A percentile compares a stretch with the other conserved stretches of the same genome.
Evolutionary conservation across 495 filamentous ascomycete species (phyloP).

Genomic region (Lasiosphaeria ovina): DNA sequence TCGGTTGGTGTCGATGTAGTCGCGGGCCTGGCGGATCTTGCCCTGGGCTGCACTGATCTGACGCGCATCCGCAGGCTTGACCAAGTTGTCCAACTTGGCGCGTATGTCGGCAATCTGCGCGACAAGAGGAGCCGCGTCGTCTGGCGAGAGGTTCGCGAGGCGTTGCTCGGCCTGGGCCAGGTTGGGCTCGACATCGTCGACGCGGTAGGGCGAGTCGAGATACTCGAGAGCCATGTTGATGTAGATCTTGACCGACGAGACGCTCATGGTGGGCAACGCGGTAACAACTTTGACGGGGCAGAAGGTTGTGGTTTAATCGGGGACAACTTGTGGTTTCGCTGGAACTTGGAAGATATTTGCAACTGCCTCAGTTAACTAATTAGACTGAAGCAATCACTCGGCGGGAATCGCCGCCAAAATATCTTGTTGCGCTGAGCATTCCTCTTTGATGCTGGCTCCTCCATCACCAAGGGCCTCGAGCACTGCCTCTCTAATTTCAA

Average conservation of each 20-base stretch:
- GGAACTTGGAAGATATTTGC: neutral
- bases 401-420: no score
- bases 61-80: slow-evolving; percentile 12
- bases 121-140: slow-evolving; percentile 8
- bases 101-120: slow-evolving; percentile 12
- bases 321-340: no score
- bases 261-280: slow-evolving; percentile 1
- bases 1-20: slow-evolving; percentile 10
- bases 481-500: no score
- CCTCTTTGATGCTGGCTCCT: no score
- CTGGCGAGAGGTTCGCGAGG: slow-evolving; percentile 7
- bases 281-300: neutral
- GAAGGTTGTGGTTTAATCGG: neutral
- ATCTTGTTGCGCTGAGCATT: no score
- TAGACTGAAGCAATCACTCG: no score
- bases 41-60: slow-evolving; percentile 9
- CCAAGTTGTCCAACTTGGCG: slow-evolving; percentile 9
- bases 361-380: neutral
- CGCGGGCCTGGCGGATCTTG: slow-evolving; percentile 9
- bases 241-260: slow-evolving; percentile 11
- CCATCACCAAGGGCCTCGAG: no score
- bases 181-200: slow-evolving; percentile 13
- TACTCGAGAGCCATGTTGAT: slow-evolving; percentile 11
- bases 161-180: slow-evolving; percentile 6
- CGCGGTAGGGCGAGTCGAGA: slow-evolving; percentile 11